Conservation (phyloP, 1,284 basidiomycete genomes). For the Ustilago bromivora region DNA sequence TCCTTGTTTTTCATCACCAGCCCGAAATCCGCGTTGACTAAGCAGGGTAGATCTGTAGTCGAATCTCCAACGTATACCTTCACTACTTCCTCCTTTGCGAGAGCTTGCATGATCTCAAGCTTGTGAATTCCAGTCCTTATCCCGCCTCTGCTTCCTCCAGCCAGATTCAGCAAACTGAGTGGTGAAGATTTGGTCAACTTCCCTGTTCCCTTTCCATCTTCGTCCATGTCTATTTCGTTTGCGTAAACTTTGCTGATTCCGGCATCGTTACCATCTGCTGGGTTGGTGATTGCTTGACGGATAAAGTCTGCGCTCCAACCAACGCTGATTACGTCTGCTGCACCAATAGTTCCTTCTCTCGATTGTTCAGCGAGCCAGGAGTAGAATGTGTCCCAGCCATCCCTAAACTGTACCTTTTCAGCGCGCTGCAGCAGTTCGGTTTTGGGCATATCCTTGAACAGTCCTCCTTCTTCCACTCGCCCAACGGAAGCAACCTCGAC, state of each 20-base stretch:
- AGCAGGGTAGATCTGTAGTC: constrained; percentile 59
- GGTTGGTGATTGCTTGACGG: constrained; percentile 23
- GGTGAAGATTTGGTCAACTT: constrained; percentile 34
- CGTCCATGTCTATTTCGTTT: constrained; percentile 57
- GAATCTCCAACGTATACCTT: constrained; percentile 65
- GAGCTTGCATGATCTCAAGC: constrained; percentile 22
- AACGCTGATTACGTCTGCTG: constrained; percentile 58
- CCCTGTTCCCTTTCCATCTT: constrained; percentile 40
- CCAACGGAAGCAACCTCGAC: constrained; percentile 51
- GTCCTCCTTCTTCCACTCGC: constrained; percentile 45
- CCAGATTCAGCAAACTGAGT: background rate
- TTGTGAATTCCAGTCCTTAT: constrained; percentile 62
- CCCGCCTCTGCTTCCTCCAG: constrained; percentile 1
- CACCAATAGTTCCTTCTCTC: background rate
- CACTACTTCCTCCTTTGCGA: constrained; percentile 2
- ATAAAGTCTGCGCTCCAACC: constrained; percentile 65
- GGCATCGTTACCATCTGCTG: background rate
- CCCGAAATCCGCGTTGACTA: constrained; percentile 59
- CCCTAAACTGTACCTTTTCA: constrained; percentile 26
- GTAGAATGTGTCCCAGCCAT: constrained; percentile 48
- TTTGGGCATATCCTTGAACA: constrained; percentile 49
- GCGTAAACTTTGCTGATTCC: constrained; percentile 42
- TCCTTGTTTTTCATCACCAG: constrained; percentile 50
- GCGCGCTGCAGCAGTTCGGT: constrained; percentile 22
- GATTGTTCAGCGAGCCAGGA: constrained; percentile 25